Evolutionary conservation across 257 asterid species (phyloP).

Genomic region (Salvia hispanica): DNA sequence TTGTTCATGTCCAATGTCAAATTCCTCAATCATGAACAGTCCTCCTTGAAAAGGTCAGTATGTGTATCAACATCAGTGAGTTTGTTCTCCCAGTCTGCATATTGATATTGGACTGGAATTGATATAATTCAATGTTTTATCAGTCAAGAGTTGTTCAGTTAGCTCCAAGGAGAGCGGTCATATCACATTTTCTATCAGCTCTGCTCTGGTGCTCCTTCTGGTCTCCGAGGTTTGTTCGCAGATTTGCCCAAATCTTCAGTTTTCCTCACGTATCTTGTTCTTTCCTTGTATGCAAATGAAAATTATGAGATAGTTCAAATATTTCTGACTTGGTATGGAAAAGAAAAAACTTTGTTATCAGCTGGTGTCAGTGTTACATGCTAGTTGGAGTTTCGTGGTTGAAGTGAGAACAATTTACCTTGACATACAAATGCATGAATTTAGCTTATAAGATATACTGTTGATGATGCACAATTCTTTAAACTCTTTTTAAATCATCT

Average conservation of each 20-base stretch:
- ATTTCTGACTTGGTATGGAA: neutral
- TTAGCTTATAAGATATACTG: too few relatives aligned
- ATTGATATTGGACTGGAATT: slow-evolving; percentile 31
- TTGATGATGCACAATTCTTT: neutral
- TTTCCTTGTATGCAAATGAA: too few relatives aligned
- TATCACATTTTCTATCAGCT: slow-evolving; percentile 96
- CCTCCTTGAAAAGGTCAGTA: slow-evolving; percentile 85
- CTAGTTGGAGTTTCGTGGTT: neutral
- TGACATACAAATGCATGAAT: neutral
- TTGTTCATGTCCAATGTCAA: slow-evolving; percentile 42
- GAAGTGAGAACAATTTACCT: neutral
- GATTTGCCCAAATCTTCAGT: slow-evolving; percentile 20
- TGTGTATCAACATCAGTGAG: slow-evolving; percentile 27
- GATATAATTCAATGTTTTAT: slow-evolving; percentile 30
- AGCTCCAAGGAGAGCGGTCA: slow-evolving; percentile 85
- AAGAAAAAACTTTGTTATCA: slow-evolving; percentile 4
- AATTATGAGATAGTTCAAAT: slow-evolving; percentile 1
- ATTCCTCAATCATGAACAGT: slow-evolving; percentile 54
- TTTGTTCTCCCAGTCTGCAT: slow-evolving; percentile 22
- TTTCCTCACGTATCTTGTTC: neutral
- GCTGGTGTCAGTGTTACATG: slow-evolving; percentile 7
- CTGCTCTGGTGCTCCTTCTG: slow-evolving; percentile 88
- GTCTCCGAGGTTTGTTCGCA: slow-evolving; percentile 68
- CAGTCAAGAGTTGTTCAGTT: slow-evolving; percentile 96
- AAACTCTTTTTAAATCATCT: neutral